Base-by-base conservation (phyloP, 805 yeast species). In the Sporopachydermia lactativora region DNA sequence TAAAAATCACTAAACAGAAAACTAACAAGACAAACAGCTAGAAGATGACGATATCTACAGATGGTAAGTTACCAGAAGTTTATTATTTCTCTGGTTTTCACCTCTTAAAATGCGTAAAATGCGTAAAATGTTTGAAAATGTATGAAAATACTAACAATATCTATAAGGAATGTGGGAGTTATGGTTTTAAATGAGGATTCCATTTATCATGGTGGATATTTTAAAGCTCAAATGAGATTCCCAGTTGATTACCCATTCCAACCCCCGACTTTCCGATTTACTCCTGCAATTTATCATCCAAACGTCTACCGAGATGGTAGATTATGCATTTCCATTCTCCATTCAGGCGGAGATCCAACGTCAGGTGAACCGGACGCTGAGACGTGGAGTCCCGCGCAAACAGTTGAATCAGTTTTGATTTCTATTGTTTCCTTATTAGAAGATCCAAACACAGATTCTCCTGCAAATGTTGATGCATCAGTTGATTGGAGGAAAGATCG, bases 401-500 rank as follows among this genome's bases (percentile, higher is more conserved):
- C 96, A 88, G 96, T 85, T 5, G 96, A 89, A 61, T 68, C 82
- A 19, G 95, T 89, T 5, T 70, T 89, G 52, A 81, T 89, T 42
- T 82, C 95, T 24, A 88, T 89, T 48, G 81, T 89, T 15, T 85
- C 96, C 5, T 69, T 89, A 40, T 70, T 89, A 51, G 95, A 86
- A 53, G 96, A 89, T 58, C 97, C 97, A 41, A 89, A 89, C 62
- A 79, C 83, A 44, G 73, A 76, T 45, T 83, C 95, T 1, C 96
- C 97, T 4, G 97, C 97, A 4, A 89, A 89, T 59, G 88, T 89
- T 39, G 97, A 89, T 59, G 97, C 97, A 14, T 82, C 95, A 15
- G 85, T 86, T 36, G 83, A 81, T 51, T 86, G 84, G 73, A 71
- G 95, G 52, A 84, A 82, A 52, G 74, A 81, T 58, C 78, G 79